phyloP scores from a whole-genome alignment of 2,329 filamentous ascomycete species.

The Neonectria faginata region DNA sequence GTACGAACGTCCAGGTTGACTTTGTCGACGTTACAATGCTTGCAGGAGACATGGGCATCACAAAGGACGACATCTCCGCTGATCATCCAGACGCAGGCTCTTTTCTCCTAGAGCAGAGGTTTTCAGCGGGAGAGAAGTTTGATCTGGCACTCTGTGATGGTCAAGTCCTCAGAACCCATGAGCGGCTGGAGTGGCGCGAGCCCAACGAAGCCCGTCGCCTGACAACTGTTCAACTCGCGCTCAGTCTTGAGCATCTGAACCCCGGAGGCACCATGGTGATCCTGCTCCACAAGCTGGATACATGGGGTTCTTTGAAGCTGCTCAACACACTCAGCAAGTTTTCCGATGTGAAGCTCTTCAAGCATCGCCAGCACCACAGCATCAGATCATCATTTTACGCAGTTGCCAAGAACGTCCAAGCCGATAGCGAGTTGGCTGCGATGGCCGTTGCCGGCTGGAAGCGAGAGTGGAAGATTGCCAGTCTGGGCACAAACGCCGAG shows the following conservation, averaged over 20 bases:
- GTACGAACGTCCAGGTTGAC: conserved; percentile 14
- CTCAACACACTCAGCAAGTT: conserved; percentile 58
- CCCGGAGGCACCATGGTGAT: conserved; percentile 63
- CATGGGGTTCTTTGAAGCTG: conserved; percentile 51
- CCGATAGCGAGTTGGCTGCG: conserved; percentile 46
- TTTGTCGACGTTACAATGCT: conserved; percentile 65
- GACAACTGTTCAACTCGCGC: conserved; percentile 53
- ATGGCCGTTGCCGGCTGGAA: conserved; percentile 56
- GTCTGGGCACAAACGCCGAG: conserved; percentile 46
- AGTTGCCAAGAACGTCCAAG: conserved; percentile 58
- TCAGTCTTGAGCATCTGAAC: conserved; percentile 59
- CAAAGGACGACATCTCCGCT: conserved; percentile 43
- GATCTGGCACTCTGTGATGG: conserved; percentile 62
- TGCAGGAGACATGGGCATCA: conserved; percentile 57
- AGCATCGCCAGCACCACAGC: conserved; percentile 55
- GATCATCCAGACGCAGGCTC: conserved; percentile 33
- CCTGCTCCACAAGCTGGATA: conserved; percentile 62
- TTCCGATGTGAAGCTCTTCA: conserved; percentile 53
- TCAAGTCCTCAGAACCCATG: conserved; percentile 57
- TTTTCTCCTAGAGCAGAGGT: conserved; percentile 34
- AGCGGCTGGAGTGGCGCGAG: conserved; percentile 48
- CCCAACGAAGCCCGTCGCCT: conserved; percentile 53
- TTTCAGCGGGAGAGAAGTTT: conserved; percentile 43
- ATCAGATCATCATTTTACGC: conserved; percentile 65
- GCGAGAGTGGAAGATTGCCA: conserved; percentile 52